A percentile compares a stretch with the other conserved stretches of the same genome.
Evolutionary conservation across 2,329 filamentous ascomycete genomes (phyloP).

Genomic region (Paecilomyces variotii): DNA sequence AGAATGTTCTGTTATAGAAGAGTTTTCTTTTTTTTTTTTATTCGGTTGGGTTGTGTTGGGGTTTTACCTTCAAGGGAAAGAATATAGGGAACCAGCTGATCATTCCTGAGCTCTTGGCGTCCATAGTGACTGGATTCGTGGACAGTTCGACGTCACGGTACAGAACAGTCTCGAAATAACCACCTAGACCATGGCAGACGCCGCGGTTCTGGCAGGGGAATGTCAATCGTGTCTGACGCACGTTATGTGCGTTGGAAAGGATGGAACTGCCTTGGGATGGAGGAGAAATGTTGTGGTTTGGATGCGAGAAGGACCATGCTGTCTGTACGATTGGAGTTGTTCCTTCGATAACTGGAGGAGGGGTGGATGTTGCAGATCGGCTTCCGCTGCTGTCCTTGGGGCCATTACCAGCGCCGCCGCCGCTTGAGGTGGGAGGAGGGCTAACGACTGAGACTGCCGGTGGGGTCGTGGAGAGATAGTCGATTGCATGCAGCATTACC

Average conservation of each 20-base stretch:
- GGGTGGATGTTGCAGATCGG: slow-evolving; percentile 19
- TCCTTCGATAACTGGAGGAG: slow-evolving; percentile 23
- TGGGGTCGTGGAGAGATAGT: slow-evolving; percentile 69
- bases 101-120: slow-evolving; percentile 91
- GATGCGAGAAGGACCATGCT: slow-evolving; percentile 39
- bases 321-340: slow-evolving; percentile 33
- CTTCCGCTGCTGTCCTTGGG: slow-evolving; percentile 10
- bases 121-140: slow-evolving; percentile 86
- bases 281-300: slow-evolving; percentile 29
- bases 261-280: slow-evolving; percentile 23
- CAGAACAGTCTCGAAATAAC: slow-evolving; percentile 95
- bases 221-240: slow-evolving; percentile 65
- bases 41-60: too few species aligned
- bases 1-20: slow-evolving; percentile 1
- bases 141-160: slow-evolving; percentile 82
- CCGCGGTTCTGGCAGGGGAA: slow-evolving; percentile 75
- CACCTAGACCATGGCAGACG: slow-evolving; percentile 81
- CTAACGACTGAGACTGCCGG: slow-evolving; percentile 35
- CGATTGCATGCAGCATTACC: slow-evolving; percentile 81
- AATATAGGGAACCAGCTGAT: slow-evolving; percentile 99
- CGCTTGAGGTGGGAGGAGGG: slow-evolving; percentile 6
- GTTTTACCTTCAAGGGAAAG: slow-evolving; percentile 78
- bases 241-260: slow-evolving; percentile 85
- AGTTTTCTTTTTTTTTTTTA: not conserved
- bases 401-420: slow-evolving; percentile 8